phyloP scores from a whole-genome alignment of 306 rosid species.

The Glycyrrhiza uralensis region DNA sequence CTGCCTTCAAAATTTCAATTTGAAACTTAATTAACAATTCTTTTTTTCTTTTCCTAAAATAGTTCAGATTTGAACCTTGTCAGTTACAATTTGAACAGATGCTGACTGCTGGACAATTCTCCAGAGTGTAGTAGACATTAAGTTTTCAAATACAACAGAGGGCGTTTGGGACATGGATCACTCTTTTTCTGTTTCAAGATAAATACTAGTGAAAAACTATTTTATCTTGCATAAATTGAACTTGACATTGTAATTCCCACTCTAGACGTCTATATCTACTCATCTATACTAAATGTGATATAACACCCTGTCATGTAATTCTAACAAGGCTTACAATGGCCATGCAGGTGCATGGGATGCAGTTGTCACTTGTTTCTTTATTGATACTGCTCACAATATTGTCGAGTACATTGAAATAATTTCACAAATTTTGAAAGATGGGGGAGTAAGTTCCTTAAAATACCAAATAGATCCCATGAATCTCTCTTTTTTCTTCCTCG shows the following conservation, averaged over 20 bases:
- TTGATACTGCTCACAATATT: constrained; percentile 91
- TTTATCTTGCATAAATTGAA: not conserved
- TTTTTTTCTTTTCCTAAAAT: not conserved
- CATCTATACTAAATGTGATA: not conserved
- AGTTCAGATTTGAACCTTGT: not conserved
- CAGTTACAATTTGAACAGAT: not conserved
- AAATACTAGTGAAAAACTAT: not conserved
- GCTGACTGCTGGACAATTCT: not conserved
- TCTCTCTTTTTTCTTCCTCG: not conserved
- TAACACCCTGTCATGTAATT: constrained; percentile 5
- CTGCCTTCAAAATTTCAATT: not conserved
- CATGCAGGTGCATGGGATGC: constrained; percentile 93
- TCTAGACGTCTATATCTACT: not conserved
- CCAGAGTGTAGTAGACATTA: not conserved
- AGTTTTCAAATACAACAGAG: not conserved
- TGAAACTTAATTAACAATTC: not conserved
- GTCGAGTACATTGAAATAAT: constrained; percentile 88
- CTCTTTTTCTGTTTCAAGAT: not conserved
- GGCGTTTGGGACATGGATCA: not conserved
- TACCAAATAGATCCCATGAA: not conserved
- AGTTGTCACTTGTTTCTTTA: constrained; percentile 92
- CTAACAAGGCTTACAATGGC: constrained; percentile 29
- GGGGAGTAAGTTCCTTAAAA: constrained; percentile 75
- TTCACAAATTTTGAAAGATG: constrained; percentile 78
- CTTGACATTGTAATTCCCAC: not conserved